Percentiles rank a stretch among this genome's conserved stretches.
Evolutionary conservation across 2,329 filamentous ascomycete species (phyloP).

Genomic region (Fusarium nygamai): DNA sequence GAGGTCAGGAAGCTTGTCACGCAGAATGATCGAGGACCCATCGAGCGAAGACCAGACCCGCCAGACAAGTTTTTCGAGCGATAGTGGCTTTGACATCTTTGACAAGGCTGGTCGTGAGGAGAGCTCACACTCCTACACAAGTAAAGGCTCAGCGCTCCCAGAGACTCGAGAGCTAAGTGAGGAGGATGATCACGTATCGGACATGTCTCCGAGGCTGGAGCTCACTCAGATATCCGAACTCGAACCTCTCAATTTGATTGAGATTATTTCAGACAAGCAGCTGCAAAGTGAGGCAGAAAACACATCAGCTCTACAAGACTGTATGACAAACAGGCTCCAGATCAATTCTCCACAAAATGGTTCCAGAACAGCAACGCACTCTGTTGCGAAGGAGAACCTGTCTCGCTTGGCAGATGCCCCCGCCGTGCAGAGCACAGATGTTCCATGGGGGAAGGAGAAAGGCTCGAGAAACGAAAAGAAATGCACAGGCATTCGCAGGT

Average conservation of each 20-base stretch:
- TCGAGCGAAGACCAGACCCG: constrained; percentile 6
- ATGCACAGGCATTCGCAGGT: constrained; percentile 54
- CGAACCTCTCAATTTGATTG: constrained; percentile 12
- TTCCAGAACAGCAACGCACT: constrained; percentile 1
- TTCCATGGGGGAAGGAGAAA: constrained; percentile 50
- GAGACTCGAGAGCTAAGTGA: constrained; percentile 11
- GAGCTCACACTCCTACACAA: constrained; percentile 18
- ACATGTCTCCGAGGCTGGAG: constrained; percentile 4
- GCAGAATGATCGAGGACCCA: constrained; percentile 16
- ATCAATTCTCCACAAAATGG: constrained; percentile 2
- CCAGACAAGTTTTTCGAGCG: constrained; percentile 24
- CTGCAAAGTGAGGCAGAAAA: neutral
- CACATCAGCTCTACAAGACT: neutral
- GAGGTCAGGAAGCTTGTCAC: constrained; percentile 67
- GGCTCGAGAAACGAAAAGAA: constrained; percentile 1
- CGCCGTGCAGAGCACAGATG: constrained; percentile 41
- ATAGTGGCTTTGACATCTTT: constrained; percentile 8
- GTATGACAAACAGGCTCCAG: constrained; percentile 15
- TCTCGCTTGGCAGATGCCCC: neutral
- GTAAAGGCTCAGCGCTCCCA: constrained; percentile 11
- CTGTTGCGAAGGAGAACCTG: constrained; percentile 23
- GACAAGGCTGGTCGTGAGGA: constrained; percentile 4
- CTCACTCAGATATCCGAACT: constrained; percentile 6
- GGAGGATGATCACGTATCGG: neutral
- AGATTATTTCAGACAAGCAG: neutral